These are phyloP conservation scores for Chrysanthemum lavandulifolium DNA, from an alignment of 129 eudicot genomes.

Conservation along the genomic window DNA sequence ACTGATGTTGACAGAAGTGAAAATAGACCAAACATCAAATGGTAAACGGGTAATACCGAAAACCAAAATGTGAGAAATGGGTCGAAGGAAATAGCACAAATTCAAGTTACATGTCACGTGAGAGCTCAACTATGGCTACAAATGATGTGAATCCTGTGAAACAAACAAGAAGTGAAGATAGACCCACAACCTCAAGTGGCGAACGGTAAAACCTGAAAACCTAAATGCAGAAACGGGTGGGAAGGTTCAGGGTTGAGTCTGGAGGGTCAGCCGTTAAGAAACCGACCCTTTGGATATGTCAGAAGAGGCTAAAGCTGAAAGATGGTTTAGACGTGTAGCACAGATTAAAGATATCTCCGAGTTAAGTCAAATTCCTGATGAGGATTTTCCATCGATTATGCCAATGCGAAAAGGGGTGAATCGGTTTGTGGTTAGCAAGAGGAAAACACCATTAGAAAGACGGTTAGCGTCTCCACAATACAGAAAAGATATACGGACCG, in stretches of 20 bases:
- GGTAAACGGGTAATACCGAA: not conserved
- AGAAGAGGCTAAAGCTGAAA: slow-evolving; percentile 93
- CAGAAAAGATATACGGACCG: slow-evolving; percentile 56
- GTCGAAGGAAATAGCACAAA: not conserved
- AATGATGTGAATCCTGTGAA: slow-evolving; percentile 16
- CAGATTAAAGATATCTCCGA: slow-evolving; percentile 91
- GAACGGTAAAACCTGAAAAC: slow-evolving; percentile 20
- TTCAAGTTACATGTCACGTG: too few relatives aligned
- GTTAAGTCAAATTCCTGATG: slow-evolving; percentile 89
- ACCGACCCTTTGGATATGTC: slow-evolving; percentile 91
- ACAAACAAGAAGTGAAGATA: slow-evolving; percentile 12
- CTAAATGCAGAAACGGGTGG: slow-evolving; percentile 41
- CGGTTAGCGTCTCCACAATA: slow-evolving; percentile 66
- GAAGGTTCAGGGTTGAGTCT: slow-evolving; percentile 61
- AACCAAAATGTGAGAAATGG: slow-evolving; percentile 1
- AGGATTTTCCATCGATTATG: slow-evolving; percentile 95
- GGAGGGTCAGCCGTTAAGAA: slow-evolving; percentile 96
- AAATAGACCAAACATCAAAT: not conserved
- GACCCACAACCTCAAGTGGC: slow-evolving; percentile 5
- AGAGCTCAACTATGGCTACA: not conserved
- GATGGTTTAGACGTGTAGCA: slow-evolving; percentile 93
- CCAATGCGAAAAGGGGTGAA: slow-evolving; percentile 98
- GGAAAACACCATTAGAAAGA: slow-evolving; percentile 88
- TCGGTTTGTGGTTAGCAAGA: slow-evolving; percentile 92
- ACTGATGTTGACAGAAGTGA: not conserved